Conservation (phyloP, 805 yeast genomes). For the Metschnikowia santaceciliae region DNA sequence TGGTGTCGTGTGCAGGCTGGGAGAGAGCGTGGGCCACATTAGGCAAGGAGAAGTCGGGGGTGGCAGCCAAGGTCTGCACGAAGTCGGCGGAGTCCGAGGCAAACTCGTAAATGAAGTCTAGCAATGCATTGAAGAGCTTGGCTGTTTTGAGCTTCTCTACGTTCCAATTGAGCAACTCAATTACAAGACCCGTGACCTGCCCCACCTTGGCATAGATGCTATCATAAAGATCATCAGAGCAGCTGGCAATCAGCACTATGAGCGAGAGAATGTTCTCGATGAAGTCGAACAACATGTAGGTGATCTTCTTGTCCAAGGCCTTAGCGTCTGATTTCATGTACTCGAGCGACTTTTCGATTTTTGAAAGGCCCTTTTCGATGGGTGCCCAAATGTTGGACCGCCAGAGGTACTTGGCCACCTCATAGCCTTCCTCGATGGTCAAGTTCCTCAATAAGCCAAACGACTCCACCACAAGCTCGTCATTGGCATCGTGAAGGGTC, state of each 20-base stretch:
- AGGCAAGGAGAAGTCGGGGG: conserved; percentile 16
- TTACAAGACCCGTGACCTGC: conserved; percentile 35
- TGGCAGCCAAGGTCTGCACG: conserved; percentile 28
- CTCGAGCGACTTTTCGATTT: conserved; percentile 47
- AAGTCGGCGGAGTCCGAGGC: conserved; percentile 57
- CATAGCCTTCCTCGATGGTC: conserved; percentile 84
- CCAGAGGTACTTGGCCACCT: conserved; percentile 69
- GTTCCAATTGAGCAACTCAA: conserved; percentile 34
- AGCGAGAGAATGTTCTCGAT: conserved; percentile 72
- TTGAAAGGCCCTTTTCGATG: conserved; percentile 49
- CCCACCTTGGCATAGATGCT: conserved; percentile 45
- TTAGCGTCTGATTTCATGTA: conserved; percentile 28
- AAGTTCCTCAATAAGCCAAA: conserved; percentile 78
- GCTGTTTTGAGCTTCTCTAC: conserved; percentile 32
- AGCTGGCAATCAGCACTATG: conserved; percentile 59
- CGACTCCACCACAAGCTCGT: conserved; percentile 75
- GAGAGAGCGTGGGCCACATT: conserved; percentile 17
- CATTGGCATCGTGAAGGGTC: conserved; percentile 59
- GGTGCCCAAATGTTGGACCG: conserved; percentile 72
- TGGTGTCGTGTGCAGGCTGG: conserved; percentile 16
- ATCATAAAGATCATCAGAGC: conserved; percentile 48
- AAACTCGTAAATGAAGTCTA: conserved; percentile 59
- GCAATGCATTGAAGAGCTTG: conserved; percentile 46
- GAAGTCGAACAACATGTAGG: conserved; percentile 54
- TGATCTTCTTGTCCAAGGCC: conserved; percentile 18